Evolutionary conservation across 2,329 filamentous ascomycete genomes (phyloP), one percentile per base, ranked within the genome.

Genomic region (Didymella pomorum): DNA sequence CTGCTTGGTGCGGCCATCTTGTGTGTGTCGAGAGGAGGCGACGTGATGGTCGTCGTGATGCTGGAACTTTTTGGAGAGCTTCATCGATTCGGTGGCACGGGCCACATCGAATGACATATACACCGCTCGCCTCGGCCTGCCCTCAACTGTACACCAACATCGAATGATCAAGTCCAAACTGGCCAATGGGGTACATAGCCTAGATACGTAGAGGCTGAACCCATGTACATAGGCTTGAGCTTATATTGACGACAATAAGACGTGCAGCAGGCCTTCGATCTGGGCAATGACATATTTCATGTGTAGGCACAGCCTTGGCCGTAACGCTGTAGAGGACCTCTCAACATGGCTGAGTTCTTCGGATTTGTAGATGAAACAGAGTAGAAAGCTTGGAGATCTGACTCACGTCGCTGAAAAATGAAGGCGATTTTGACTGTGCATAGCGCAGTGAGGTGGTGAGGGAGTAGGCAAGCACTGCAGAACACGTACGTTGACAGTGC

Each of bases 1-100:
- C 64, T 68, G 46, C 66, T 65, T 49, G 72, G 54, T 44, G 65
- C 47, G 29, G 70, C 66, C 74, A 76, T 75, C 8, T 58, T 52
- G 45, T 58, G 41, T 43, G 26, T 33, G 39, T 11, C 10, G 21
- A 46, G 46, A 49, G 26, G 44, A 4, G 37, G 56, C 28, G 55
- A 31, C n/a, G 58, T 59, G 56, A 52, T 56, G 57, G 46, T 54
- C 52, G 50, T 43, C 20, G 35, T 56, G 35, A 21, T 53, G 43
- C 33, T n/a, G n/a, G 35, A 61, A 62, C 66, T 65, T 61, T 56
- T 39, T 35, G 46, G 52, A 52, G 56, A 55, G 46, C 53, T 51
- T 45, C 53, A 39, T 18, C 28, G 31, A 31, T 31, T 4, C 28
- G 9, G 28, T 29, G 29, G 53, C 52, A 56, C 52, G 48, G 48